Conservation (phyloP, 805 yeast genomes). For the Saturnispora diversa region DNA sequence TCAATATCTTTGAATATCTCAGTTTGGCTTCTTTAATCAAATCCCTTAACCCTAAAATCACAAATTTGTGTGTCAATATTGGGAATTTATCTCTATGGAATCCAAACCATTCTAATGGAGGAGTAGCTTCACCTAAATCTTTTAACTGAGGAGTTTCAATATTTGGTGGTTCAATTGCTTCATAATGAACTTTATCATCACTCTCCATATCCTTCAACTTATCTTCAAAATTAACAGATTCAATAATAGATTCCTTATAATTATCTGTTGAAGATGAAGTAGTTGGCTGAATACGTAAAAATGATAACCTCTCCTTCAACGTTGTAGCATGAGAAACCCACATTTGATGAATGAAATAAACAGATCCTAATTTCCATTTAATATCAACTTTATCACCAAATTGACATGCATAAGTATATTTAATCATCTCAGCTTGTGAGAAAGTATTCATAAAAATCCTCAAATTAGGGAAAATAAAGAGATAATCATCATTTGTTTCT, state of each 20-base stretch:
- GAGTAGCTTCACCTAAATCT: constrained; percentile 94
- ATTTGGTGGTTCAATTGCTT: constrained; percentile 63
- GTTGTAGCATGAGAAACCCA: constrained; percentile 79
- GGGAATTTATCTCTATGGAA: constrained; percentile 83
- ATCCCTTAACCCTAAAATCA: constrained; percentile 65
- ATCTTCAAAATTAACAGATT: constrained; percentile 31
- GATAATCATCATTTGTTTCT: constrained; percentile 51
- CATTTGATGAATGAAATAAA: constrained; percentile 87
- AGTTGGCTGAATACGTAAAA: constrained; percentile 28
- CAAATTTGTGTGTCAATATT: constrained; percentile 72
- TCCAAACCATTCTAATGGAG: constrained; percentile 98
- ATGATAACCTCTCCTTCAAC: constrained; percentile 49
- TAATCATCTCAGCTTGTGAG: constrained; percentile 44
- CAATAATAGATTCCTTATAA: constrained; percentile 29
- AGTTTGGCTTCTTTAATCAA: constrained; percentile 61
- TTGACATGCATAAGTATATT: constrained; percentile 58
- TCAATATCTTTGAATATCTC: constrained; percentile 43
- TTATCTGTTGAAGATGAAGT: constrained; percentile 29
- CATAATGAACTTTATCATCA: constrained; percentile 43
- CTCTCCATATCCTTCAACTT: constrained; percentile 41
- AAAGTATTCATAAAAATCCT: constrained; percentile 80
- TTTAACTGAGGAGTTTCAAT: constrained; percentile 85
- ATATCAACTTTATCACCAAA: constrained; percentile 89
- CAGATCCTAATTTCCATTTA: constrained; percentile 89
- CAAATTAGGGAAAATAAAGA: constrained; percentile 72